Percentiles rank a stretch among this genome's conserved stretches.
Evolutionary conservation across 2,329 filamentous ascomycete genomes (phyloP).

Genomic region (Penicillium sp.): DNA sequence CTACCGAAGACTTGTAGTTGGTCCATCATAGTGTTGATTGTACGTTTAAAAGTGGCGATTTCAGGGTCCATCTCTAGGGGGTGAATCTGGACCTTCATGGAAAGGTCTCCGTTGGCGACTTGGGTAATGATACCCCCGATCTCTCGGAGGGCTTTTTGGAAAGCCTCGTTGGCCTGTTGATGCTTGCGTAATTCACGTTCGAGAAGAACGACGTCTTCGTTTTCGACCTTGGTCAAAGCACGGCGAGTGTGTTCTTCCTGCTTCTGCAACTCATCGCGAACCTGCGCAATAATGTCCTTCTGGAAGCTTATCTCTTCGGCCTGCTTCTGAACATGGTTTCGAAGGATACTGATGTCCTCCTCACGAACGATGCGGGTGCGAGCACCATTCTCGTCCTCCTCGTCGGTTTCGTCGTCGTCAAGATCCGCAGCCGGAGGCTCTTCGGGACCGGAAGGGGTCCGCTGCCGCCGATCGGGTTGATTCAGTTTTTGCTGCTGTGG

Average conservation of each 20-base stretch:
- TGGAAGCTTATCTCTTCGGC: slow-evolving; percentile 88
- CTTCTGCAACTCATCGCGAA: slow-evolving; percentile 80
- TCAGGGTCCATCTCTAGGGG: slow-evolving; percentile 96
- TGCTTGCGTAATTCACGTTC: slow-evolving; percentile 95
- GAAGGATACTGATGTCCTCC: slow-evolving; percentile 79
- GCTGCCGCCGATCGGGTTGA: slow-evolving; percentile 38
- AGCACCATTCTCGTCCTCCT: slow-evolving; percentile 53
- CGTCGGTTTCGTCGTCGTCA: slow-evolving; percentile 36
- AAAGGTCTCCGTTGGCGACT: slow-evolving; percentile 90
- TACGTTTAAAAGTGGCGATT: slow-evolving; percentile 95
- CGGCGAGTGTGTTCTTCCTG: slow-evolving; percentile 82
- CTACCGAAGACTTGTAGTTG: slow-evolving; percentile 95
- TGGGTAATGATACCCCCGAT: slow-evolving; percentile 97
- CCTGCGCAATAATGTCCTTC: slow-evolving; percentile 77
- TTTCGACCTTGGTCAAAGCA: slow-evolving; percentile 77
- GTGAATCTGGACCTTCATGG: slow-evolving; percentile 95
- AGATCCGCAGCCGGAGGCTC: slow-evolving; percentile 28
- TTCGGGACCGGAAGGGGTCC: slow-evolving; percentile 33
- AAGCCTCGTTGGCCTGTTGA: slow-evolving; percentile 96
- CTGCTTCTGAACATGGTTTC: slow-evolving; percentile 89
- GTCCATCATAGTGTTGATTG: slow-evolving; percentile 99
- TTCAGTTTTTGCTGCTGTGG: slow-evolving; percentile 39
- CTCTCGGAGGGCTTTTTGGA: slow-evolving; percentile 93
- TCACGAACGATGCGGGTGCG: slow-evolving; percentile 59
- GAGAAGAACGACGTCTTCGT: slow-evolving; percentile 80